phyloP scores from a whole-genome alignment of 495 filamentous ascomycete genomes.

The Lindgomyces ingoldianus region DNA sequence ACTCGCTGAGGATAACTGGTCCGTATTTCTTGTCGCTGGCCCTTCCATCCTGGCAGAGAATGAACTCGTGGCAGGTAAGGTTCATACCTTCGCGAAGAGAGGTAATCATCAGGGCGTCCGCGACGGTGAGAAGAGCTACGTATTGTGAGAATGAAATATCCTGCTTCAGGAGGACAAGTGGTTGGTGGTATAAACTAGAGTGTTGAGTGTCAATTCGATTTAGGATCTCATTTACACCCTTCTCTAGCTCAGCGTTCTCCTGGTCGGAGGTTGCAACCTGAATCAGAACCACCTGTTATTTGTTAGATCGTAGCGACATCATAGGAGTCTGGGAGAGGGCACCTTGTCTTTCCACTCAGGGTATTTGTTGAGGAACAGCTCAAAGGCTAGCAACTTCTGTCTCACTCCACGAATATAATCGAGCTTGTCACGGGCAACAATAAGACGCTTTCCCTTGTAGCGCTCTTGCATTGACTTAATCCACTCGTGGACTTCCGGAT shows the following conservation, averaged over 20 bases:
- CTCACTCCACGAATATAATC: conserved; percentile 86
- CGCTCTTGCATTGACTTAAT: conserved; percentile 73
- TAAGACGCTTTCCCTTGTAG: conserved; percentile 81
- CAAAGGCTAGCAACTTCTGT: conserved; percentile 89
- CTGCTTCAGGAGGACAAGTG: conserved; percentile 91
- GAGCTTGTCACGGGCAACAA: conserved; percentile 90
- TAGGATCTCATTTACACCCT: conserved; percentile 86
- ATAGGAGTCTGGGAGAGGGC: conserved; percentile 12
- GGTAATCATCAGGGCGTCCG: conserved; percentile 88
- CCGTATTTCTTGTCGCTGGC: conserved; percentile 72
- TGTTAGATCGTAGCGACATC: background rate
- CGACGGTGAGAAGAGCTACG: conserved; percentile 80
- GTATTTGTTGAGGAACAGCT: conserved; percentile 89
- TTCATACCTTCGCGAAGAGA: conserved; percentile 96
- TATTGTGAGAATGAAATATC: conserved; percentile 90
- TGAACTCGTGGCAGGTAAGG: conserved; percentile 85
- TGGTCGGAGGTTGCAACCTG: conserved; percentile 89
- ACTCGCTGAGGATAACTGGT: conserved; percentile 87
- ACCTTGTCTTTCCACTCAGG: conserved; percentile 82
- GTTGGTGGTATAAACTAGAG: conserved; percentile 84
- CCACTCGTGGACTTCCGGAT: conserved; percentile 73
- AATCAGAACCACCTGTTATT: conserved; percentile 69
- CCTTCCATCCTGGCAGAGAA: conserved; percentile 89
- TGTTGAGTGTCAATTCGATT: conserved; percentile 87
- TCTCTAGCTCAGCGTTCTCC: conserved; percentile 81